Conservation (phyloP, 345 rosid species). For the Noccaea caerulescens region DNA sequence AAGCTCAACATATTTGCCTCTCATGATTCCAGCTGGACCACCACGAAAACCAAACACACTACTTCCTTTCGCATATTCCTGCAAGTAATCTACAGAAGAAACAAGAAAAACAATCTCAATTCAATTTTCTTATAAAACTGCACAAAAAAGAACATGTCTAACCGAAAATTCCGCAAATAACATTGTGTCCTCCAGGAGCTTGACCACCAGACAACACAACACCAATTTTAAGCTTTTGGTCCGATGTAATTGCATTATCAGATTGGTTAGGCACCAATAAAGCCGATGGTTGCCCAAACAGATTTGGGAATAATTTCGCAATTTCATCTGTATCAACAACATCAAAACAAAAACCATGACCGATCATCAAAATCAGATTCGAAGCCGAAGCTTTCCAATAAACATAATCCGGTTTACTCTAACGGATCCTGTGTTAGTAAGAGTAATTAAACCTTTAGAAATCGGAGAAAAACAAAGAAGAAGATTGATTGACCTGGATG, state of each 20-base stretch:
- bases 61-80: constrained; percentile 77
- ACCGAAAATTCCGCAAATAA: constrained; percentile 90
- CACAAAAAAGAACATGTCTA: constrained; percentile 11
- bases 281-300: constrained; percentile 88
- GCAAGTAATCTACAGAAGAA: constrained; percentile 95
- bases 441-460: background rate
- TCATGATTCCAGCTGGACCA: constrained; percentile 99
- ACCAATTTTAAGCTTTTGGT: constrained; percentile 74
- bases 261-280: constrained; percentile 55
- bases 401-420: constrained; percentile 6
- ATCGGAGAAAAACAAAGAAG: background rate
- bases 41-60: constrained; percentile 82
- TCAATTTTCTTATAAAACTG: background rate
- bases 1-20: constrained; percentile 76
- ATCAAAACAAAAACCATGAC: background rate
- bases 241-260: constrained; percentile 32
- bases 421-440: constrained; percentile 3
- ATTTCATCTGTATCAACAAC: constrained; percentile 64
- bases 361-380: constrained; percentile 4
- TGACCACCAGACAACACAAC: constrained; percentile 98
- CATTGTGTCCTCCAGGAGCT: constrained; percentile 99
- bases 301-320: constrained; percentile 74
- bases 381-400: background rate
- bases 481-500: constrained; percentile 60
- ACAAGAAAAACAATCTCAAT: background rate